Evolutionary conservation across 345 rosid genomes (phyloP), one percentile per base, ranked within the genome.

Genomic region (Draba incana): DNA sequence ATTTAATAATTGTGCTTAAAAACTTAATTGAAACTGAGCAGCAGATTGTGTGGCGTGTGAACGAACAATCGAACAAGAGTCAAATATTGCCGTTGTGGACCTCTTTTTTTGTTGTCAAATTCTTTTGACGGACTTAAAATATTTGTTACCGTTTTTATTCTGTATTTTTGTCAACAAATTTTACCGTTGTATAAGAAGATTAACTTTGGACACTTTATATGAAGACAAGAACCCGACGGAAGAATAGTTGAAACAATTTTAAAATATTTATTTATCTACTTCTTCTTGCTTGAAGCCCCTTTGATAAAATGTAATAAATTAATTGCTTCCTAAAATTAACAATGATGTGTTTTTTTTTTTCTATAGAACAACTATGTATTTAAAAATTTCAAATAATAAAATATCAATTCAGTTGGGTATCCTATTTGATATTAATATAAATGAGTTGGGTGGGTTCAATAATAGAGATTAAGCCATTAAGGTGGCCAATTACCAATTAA

Each of bases 31-130:
- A 43, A 2, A 50, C 50, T 10, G 52, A 65, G 38, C 11, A 24
- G 76, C 37, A 63, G 64, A 25, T 62, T 49, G 59, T 49, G 59
- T 72, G 58, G 59, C 20, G 53, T 72, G 65, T 37, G 44, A 57
- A 66, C 64, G 11, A 59, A 41, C 56, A 57, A 58, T 42, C 15
- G 54, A 44, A 57, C 3, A 13, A 8, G 62, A 51, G 68, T 66
- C 77, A 74, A 66, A 74, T 74, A 52, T 3, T 74, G 68, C 62
- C 77, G 77, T 74, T 74, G 77, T 59, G 27, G 55, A 35, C 61
- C 24, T 41, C 37, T 43, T 48, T 62, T 73, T 3, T 42, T 63
- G 3, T 48, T 39, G 44, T 65, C 59, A 30, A 20, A 50, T 43
- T 65, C 24, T 43, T 66, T 66, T 55, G 62, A 66, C 55, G 15